Base-by-base conservation (phyloP, 208 protist genomes). In the Leishmania braziliensis region DNA sequence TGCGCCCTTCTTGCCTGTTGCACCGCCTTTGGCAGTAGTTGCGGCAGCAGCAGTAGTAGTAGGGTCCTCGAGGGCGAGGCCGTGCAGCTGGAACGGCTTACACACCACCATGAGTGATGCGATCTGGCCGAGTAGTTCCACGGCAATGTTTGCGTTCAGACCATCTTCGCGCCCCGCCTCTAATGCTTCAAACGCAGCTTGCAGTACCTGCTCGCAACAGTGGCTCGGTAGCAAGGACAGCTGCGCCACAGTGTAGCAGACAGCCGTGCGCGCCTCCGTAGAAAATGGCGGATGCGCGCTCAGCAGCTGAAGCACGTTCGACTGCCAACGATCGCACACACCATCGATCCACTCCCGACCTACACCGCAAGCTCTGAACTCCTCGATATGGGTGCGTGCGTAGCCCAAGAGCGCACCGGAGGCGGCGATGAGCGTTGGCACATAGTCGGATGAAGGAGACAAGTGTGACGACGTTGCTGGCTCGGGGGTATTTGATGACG, bases 191-290 rank as follows among this genome's bases (percentile, higher is more conserved):
- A 84, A 87, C 6, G 84, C 84, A 46, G 77, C 66, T 1, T 53
- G 33, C 39, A 92, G 48, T 53, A 95, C 73, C 36, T 63, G 50
- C 18, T 71, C 58, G 50, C 77, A 84, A 77, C 82, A 80, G 60
- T 82, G 79, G 3, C 39, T 73, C 2, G 75, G 76, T 29, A 85
- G 76, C 36, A 91, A 73, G 16, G 83, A 80, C 29, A 91, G 63
- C 70, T 90, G 90, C 23, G 89, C 90, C 36, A 86, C 78, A 39
- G 83, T 83, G 87, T 88, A 93, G 75, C 83, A 90, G 56, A 84
- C 86, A 8, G 87, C 76, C 51, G 74, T 69, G 68, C 86, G 51
- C 23, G 90, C 80, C 69, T 82, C 78, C 51, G 74, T 79, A 18
- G 88, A 33, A 72, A 89, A 90, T 10, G 90, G 86, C 23, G 90